Evolutionary conservation across 495 filamentous ascomycete genomes (phyloP).

Genomic region (Talaromyces nanjingensis): DNA sequence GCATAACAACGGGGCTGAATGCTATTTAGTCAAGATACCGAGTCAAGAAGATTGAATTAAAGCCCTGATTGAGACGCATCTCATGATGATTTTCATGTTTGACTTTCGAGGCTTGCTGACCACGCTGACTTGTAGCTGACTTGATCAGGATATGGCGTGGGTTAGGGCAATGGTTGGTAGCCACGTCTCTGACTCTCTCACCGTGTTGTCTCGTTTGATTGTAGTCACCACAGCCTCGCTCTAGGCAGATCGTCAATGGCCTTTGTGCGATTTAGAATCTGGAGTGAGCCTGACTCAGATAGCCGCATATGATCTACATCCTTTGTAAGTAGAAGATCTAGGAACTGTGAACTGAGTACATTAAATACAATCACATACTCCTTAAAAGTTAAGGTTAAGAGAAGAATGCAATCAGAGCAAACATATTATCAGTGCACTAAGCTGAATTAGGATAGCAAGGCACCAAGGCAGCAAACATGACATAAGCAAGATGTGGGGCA

Average conservation of each 20-base stretch:
- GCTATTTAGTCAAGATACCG: background rate
- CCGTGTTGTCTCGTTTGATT: no score
- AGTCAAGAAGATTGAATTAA: background rate
- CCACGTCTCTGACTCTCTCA: no score
- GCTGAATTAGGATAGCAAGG: background rate
- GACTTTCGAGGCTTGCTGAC: background rate
- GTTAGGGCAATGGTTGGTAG: background rate
- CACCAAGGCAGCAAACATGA: background rate
- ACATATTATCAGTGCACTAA: background rate
- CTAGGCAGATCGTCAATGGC: background rate
- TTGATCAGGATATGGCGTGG: background rate
- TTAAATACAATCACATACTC: no score
- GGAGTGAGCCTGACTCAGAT: background rate
- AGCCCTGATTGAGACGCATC: background rate
- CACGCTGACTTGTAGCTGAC: background rate
- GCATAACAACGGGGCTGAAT: background rate
- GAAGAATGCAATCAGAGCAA: background rate
- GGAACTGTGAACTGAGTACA: background rate
- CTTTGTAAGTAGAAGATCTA: background rate
- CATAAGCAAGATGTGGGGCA: slow-evolving; percentile 2
- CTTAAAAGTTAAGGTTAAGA: no score
- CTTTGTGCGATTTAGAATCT: background rate
- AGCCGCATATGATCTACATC: background rate
- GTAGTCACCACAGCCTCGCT: background rate
- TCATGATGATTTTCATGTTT: background rate